phyloP scores from a whole-genome alignment of 306 rosid species.

The Sindora glabra region DNA sequence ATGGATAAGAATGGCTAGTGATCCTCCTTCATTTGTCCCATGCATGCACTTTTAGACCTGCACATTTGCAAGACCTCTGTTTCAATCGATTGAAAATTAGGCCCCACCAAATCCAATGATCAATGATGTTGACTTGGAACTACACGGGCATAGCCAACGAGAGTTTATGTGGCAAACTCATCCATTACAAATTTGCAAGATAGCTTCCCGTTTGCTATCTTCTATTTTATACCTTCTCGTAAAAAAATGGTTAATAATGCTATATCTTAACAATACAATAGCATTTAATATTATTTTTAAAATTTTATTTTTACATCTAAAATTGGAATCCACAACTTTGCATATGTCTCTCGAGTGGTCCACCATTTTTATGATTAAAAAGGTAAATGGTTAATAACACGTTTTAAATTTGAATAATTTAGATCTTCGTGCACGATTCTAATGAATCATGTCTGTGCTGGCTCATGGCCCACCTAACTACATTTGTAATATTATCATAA shows the following conservation, averaged over 20 bases:
- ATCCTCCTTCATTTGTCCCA: slow-evolving; percentile 5
- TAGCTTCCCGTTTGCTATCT: background rate
- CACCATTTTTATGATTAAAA: too few relatives aligned
- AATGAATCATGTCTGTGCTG: slow-evolving; percentile 5
- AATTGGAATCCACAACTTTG: too few relatives aligned
- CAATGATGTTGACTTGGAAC: slow-evolving; percentile 12
- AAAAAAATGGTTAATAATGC: too few relatives aligned
- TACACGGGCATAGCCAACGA: background rate
- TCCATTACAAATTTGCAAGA: slow-evolving; percentile 3
- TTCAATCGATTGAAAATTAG: slow-evolving; percentile 3
- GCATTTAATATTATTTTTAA: too few relatives aligned
- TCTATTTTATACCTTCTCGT: background rate
- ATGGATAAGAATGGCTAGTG: slow-evolving; percentile 15
- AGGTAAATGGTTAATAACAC: too few relatives aligned
- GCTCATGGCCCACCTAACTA: background rate
- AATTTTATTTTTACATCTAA: too few relatives aligned
- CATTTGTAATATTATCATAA: too few relatives aligned
- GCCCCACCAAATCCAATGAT: slow-evolving; percentile 15
- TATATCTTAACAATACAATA: too few relatives aligned
- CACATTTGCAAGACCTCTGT: background rate
- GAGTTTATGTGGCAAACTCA: slow-evolving; percentile 25
- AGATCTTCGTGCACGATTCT: background rate
- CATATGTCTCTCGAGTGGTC: too few relatives aligned
- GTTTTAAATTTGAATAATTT: too few relatives aligned
- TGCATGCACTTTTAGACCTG: slow-evolving; percentile 14